phyloP scores from a whole-genome alignment of 2,329 filamentous ascomycete species.

The Didymella pomorum region DNA sequence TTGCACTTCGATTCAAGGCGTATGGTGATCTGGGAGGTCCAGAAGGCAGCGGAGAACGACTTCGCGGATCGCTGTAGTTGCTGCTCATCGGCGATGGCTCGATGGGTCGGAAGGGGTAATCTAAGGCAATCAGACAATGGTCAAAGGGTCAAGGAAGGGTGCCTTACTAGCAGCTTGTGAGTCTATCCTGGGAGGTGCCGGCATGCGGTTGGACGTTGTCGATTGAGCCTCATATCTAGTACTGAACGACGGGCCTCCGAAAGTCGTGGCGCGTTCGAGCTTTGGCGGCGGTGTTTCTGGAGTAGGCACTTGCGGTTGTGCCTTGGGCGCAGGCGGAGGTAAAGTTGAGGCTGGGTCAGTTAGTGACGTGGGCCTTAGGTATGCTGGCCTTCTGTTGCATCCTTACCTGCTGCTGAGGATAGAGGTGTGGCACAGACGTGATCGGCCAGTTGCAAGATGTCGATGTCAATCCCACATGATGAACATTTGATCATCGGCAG shows the following conservation, averaged over 20 bases:
- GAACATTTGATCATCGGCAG: constrained; percentile 53
- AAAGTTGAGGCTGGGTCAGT: background rate
- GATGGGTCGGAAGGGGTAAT: constrained; percentile 46
- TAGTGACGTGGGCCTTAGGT: constrained; percentile 7
- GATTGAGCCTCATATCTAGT: constrained; percentile 36
- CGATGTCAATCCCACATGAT: constrained; percentile 66
- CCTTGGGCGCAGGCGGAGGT: constrained; percentile 7
- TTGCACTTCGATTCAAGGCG: constrained; percentile 47
- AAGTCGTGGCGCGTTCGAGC: constrained; percentile 46
- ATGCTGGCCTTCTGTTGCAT: constrained; percentile 28
- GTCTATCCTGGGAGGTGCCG: constrained; percentile 64
- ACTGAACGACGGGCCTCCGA: constrained; percentile 39
- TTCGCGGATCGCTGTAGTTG: constrained; percentile 38
- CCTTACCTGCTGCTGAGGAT: constrained; percentile 52
- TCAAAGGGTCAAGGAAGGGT: background rate
- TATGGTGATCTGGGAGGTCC: constrained; percentile 37
- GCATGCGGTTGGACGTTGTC: constrained; percentile 55
- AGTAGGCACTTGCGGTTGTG: constrained; percentile 13
- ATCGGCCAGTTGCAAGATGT: constrained; percentile 86
- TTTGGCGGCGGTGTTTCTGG: constrained; percentile 27
- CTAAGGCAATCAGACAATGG: constrained; percentile 27
- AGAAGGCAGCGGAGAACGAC: constrained; percentile 35
- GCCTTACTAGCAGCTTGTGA: constrained; percentile 66
- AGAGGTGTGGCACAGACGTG: constrained; percentile 70
- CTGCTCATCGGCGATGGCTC: constrained; percentile 42